phyloP scores from a whole-genome alignment of 2,329 filamentous ascomycete genomes.

The Aspergillus bombycis region DNA sequence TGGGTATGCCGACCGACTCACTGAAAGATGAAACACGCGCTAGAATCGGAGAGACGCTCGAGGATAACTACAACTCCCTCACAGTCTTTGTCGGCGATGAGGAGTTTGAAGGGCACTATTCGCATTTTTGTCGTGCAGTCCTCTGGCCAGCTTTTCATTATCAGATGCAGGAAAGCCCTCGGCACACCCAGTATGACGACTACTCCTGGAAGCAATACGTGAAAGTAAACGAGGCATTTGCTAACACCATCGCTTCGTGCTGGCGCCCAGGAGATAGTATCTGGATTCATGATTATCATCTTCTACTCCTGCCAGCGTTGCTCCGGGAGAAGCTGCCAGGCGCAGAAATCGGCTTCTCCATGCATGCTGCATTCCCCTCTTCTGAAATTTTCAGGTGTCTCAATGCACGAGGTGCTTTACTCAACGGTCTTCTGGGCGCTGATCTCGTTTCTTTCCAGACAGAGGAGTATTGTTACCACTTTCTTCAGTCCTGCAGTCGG shows the following conservation, averaged over 20 bases:
- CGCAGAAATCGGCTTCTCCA: conserved; percentile 91
- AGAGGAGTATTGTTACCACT: conserved; percentile 88
- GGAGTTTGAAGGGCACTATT: conserved; percentile 91
- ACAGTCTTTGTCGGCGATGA: conserved; percentile 85
- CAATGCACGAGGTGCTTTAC: conserved; percentile 76
- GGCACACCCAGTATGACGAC: conserved; percentile 95
- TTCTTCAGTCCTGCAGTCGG: conserved; percentile 90
- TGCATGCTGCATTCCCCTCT: conserved; percentile 92
- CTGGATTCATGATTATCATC: conserved; percentile 95
- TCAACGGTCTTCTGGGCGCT: conserved; percentile 89
- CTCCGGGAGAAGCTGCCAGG: conserved; percentile 80
- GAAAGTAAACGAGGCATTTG: conserved; percentile 88
- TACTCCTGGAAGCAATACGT: conserved; percentile 95
- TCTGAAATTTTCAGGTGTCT: conserved; percentile 94
- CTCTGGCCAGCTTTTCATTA: conserved; percentile 97
- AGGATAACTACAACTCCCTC: conserved; percentile 78
- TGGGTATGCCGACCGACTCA: conserved; percentile 90
- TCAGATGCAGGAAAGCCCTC: conserved; percentile 93
- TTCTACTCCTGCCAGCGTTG: conserved; percentile 83
- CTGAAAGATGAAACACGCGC: conserved; percentile 74
- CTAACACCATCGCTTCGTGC: conserved; percentile 81
- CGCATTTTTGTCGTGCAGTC: conserved; percentile 94
- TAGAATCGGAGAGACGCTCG: conserved; percentile 78
- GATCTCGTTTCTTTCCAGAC: conserved; percentile 93
- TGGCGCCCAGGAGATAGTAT: conserved; percentile 91